Evolutionary conservation across 495 filamentous ascomycete genomes (phyloP), one percentile per base, ranked within the genome.

Genomic region (Cryomyces minteri): DNA sequence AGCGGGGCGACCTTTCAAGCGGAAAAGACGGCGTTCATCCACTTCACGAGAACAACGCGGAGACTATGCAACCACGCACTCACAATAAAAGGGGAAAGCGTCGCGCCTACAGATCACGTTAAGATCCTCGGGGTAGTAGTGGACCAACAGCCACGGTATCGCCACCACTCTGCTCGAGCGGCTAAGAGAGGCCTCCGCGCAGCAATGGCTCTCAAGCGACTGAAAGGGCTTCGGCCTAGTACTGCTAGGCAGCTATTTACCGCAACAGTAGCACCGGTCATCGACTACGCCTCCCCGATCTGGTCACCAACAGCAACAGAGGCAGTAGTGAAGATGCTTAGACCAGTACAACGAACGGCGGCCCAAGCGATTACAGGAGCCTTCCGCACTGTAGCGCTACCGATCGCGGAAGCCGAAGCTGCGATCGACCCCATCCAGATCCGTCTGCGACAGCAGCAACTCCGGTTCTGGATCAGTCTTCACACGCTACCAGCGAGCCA

Each of bases 41-140:
- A 59, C 42, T 58, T 55, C 38, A 59, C 52, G n/a, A 5, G 40
- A 5, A 46, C 42, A 34, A 41, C 41, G 32, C 31, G 32, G n/a
- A 39, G 43, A 8, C 36, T 38, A 52, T 4, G 18, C n/a, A 31
- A 39, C 40, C 4, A n/a, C 12, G 28, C 42, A 50, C 10, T 50
- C 40, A 8, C 5, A 9, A 47, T 55, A 43, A 44, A 53, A 29
- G 51, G 43, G 42, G 8, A 47, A 39, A 40, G 40, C 11, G 43
- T 55, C 37, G 11, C n/a, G 31, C 47, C 40, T 34, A 50, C 18
- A 28, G 31, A 48, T 32, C 9, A 41, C 14, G 54, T 52, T 30
- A 57, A 54, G 43, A 44, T 57, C 14, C 49, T 49, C 12, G 40
- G 52, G 18, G 54, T 55, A 18, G 49, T 39, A 12, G 41, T 56